phyloP scores from a whole-genome alignment of 2,329 filamentous ascomycete species.

The Hymenoscyphus fraxineus region DNA sequence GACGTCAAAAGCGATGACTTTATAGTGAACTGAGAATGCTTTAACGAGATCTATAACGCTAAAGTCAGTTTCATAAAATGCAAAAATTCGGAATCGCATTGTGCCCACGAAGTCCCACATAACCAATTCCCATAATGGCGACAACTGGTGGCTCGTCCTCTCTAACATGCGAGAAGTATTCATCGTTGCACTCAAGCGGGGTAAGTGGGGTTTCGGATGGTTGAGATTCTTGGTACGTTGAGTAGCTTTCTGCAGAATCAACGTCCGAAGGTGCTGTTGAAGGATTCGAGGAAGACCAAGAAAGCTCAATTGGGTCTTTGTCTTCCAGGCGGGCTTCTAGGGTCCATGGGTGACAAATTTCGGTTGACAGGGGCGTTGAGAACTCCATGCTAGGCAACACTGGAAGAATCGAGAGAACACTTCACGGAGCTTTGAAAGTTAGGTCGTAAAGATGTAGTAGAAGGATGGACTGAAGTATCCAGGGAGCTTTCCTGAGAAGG shows the following conservation, averaged over 20 bases:
- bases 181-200: not conserved
- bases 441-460: not conserved
- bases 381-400: not conserved
- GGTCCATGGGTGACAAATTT: not conserved
- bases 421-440: not conserved
- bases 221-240: not conserved
- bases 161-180: not conserved
- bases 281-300: not conserved
- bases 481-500: not conserved
- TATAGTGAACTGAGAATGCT: conserved; percentile 2
- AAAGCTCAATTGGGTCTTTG: not conserved
- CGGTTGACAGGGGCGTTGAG: not conserved
- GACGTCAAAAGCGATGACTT: conserved; percentile 14
- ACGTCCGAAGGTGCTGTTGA: conserved; percentile 1
- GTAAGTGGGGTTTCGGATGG: not conserved
- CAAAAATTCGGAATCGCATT: not conserved
- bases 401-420: not conserved
- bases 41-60: not conserved
- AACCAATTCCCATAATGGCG: conserved; percentile 50
- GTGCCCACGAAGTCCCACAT: conserved; percentile 35
- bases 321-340: not conserved
- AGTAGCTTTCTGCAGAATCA: conserved; percentile 2
- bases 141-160: conserved; percentile 35
- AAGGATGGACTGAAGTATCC: not conserved
- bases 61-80: not conserved